Evolutionary conservation across 371 early-diverging fungal genomes (phyloP).

Genomic region (Mucor plumbeus): DNA sequence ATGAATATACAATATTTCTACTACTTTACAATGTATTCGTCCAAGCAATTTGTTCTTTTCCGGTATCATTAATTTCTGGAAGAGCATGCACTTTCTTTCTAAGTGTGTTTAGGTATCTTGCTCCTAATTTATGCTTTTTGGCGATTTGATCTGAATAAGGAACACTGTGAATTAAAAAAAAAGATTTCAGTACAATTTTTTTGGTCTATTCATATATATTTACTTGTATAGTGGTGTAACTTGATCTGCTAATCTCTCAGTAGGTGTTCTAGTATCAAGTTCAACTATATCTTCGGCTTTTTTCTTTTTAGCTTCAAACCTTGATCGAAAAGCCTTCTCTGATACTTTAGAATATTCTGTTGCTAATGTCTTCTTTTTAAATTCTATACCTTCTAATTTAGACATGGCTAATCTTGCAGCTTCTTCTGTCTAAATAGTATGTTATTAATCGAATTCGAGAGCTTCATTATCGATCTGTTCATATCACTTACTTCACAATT

Average conservation of each 20-base stretch:
- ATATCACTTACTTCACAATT: constrained; percentile 23
- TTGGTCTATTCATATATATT: neutral
- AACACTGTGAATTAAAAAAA: constrained; percentile 13
- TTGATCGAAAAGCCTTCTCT: constrained; percentile 10
- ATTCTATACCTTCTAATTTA: constrained; percentile 17
- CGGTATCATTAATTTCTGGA: constrained; percentile 29
- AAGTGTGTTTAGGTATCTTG: constrained; percentile 29
- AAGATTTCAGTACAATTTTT: neutral
- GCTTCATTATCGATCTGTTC: neutral
- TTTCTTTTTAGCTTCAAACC: constrained; percentile 17
- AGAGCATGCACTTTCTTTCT: constrained; percentile 29
- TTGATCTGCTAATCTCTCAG: constrained; percentile 72
- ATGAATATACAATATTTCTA: neutral
- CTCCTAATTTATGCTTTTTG: constrained; percentile 34
- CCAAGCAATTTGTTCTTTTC: constrained; percentile 44
- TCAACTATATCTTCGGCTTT: constrained; percentile 19
- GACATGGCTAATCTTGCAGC: constrained; percentile 13
- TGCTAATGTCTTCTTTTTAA: constrained; percentile 17
- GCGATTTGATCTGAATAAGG: constrained; percentile 37
- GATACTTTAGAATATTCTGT: constrained; percentile 19
- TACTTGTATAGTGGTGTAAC: constrained; percentile 62
- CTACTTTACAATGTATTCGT: constrained; percentile 37
- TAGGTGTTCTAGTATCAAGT: constrained; percentile 54
- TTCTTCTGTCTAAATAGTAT: constrained; percentile 11
- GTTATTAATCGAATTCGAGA: neutral